Percentiles rank a stretch among this genome's conserved stretches.
Evolutionary conservation across 2,329 filamentous ascomycete genomes (phyloP).

Genomic region (Colletotrichum sp.): DNA sequence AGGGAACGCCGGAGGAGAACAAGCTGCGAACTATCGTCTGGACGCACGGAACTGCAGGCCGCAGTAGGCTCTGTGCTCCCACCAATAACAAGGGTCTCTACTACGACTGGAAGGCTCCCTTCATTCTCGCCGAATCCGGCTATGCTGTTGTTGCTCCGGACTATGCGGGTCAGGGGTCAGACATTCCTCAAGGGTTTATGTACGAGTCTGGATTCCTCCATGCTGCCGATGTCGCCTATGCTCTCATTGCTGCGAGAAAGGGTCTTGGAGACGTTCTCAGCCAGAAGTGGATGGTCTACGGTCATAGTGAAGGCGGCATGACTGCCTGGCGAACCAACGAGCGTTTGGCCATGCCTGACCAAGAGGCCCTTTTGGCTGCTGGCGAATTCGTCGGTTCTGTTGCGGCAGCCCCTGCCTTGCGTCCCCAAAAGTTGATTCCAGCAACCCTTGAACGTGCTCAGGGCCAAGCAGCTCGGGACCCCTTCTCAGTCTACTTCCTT

Average conservation of each 20-base stretch:
- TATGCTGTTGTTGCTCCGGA: slow-evolving; percentile 18
- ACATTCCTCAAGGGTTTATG: slow-evolving; percentile 24
- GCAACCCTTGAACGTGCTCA: background rate
- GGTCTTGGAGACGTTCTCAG: slow-evolving; percentile 15
- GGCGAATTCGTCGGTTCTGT: slow-evolving; percentile 18
- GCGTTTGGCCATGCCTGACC: slow-evolving; percentile 20
- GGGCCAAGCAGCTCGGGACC: slow-evolving; percentile 8
- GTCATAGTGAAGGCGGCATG: slow-evolving; percentile 29
- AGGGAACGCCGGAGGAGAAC: background rate
- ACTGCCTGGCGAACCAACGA: slow-evolving; percentile 28
- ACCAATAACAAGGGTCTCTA: slow-evolving; percentile 26
- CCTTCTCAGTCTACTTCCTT: slow-evolving; percentile 21
- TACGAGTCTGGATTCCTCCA: slow-evolving; percentile 24
- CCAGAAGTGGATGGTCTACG: slow-evolving; percentile 25
- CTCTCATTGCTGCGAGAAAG: slow-evolving; percentile 23
- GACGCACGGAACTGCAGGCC: slow-evolving; percentile 28
- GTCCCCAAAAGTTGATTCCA: slow-evolving; percentile 13
- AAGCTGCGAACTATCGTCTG: slow-evolving; percentile 23
- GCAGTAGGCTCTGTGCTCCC: slow-evolving; percentile 23
- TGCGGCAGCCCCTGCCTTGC: slow-evolving; percentile 17
- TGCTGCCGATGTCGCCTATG: slow-evolving; percentile 22
- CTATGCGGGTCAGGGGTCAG: slow-evolving; percentile 14
- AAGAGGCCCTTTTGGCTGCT: background rate
- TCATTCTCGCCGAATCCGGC: slow-evolving; percentile 19
- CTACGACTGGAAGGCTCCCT: slow-evolving; percentile 26